Base-by-base conservation (phyloP, 345 rosid genomes). In the Boechera stricta region DNA sequence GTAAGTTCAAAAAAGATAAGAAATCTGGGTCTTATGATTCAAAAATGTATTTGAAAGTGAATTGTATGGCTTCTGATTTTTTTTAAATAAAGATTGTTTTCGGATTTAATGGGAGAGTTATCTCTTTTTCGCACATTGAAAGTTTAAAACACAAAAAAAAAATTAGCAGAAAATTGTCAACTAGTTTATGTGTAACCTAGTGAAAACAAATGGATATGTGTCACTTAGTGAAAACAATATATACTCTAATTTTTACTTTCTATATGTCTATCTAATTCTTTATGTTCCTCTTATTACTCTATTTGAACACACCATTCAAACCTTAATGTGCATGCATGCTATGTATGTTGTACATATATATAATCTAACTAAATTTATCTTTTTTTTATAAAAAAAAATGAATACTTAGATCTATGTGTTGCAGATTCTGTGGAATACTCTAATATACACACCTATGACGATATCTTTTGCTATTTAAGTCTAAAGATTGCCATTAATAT, bases 11-110 rank as follows among this genome's bases (percentile, higher is more conserved):
- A 35, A 44, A 44, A 41, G 2, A 53, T 51, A 38, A 28, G 6
- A 75, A 26, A 48, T 36, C 11, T 51, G 74, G 41, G 53, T 44
- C 32, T 76, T 44, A 45, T 42, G 41, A 61, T 61, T 69, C 38
- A 51, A 48, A 31, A 3, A 39, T 45, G 10, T 39, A 13, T 49
- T 59, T 59, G 44, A 38, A 36, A 36, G 36, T 61, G 66, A 38
- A 5, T 33, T 56, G 61, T 49, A 49, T 49, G 54, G 54, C 26
- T 18, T 3, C 26, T 8, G 54, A 49, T 38, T 49, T 49, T 3
- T 49, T 7, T 0, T 3, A 7, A 16, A 16, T 16, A 49, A 16
- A 49, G 54, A 9, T 49, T 49, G 4, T 48, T 48, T 48, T 48
- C 18, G 51, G 49, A 47, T 44, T 44, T 12, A 12, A n/a, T 12